A percentile compares a stretch with the other conserved stretches of the same genome.
These are phyloP conservation scores for Astrocystis sublimbata DNA, from an alignment of 495 filamentous ascomycete species.

Conservation along the genomic window DNA sequence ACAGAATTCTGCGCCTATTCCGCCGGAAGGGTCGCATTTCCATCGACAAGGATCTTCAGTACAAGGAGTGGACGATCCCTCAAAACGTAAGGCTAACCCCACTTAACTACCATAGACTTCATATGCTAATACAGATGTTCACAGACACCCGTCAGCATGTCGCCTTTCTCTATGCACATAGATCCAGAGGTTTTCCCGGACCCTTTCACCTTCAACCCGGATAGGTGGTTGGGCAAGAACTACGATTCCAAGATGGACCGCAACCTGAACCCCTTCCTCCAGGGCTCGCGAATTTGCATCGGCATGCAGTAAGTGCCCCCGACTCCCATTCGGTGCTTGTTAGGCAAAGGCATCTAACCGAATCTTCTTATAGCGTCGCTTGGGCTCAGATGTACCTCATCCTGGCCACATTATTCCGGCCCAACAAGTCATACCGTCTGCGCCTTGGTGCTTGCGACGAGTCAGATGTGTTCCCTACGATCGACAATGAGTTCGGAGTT, in stretches of 20 bases:
- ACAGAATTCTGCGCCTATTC: conserved; percentile 26
- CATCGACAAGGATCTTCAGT: conserved; percentile 23
- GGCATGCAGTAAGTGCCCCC: conserved; percentile 24
- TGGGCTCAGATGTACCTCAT: conserved; percentile 3
- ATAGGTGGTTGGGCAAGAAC: conserved; percentile 43
- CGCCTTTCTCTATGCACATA: conserved; percentile 31
- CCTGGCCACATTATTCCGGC: background rate
- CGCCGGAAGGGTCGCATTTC: conserved; percentile 24
- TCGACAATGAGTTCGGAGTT: background rate
- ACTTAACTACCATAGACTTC: background rate
- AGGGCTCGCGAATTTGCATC: conserved; percentile 26
- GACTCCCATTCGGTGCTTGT: background rate
- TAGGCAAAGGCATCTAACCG: background rate
- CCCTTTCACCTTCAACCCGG: conserved; percentile 39
- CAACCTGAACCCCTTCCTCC: conserved; percentile 24
- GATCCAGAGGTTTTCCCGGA: conserved; percentile 41
- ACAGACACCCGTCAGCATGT: conserved; percentile 25
- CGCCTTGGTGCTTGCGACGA: background rate
- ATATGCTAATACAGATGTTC: background rate
- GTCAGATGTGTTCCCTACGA: background rate
- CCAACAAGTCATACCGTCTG: background rate
- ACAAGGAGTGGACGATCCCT: conserved; percentile 26
- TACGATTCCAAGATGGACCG: conserved; percentile 23
- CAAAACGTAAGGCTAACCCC: background rate
- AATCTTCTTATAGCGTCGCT: background rate